Evolutionary conservation across 257 asterid species (phyloP).

Genomic region (Buddleja alternifolia): DNA sequence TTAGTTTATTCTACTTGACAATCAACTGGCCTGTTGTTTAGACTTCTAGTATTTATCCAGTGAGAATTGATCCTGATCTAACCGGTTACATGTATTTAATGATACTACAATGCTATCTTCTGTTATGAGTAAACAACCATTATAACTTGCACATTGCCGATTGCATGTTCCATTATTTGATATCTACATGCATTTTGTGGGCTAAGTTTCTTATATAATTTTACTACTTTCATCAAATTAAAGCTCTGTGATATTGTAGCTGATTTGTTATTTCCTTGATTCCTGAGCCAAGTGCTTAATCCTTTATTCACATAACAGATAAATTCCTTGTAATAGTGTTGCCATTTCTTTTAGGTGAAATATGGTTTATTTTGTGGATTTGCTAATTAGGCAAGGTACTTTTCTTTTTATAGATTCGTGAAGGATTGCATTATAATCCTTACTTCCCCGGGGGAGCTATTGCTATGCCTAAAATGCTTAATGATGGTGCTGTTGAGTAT

Average conservation of each 20-base stretch:
- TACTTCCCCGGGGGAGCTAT: slow-evolving; percentile 91
- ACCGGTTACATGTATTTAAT: not conserved
- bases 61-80: not conserved
- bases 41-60: not conserved
- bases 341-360: not conserved
- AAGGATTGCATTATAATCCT: slow-evolving; percentile 78
- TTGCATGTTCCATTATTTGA: not conserved
- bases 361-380: not conserved
- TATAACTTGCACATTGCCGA: not conserved
- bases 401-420: slow-evolving; percentile 62
- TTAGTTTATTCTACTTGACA: slow-evolving; percentile 11
- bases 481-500: slow-evolving; percentile 79
- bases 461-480: slow-evolving; percentile 90
- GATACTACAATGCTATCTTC: not conserved
- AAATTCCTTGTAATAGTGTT: not conserved
- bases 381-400: slow-evolving; percentile 25
- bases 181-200: no score
- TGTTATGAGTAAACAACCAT: not conserved
- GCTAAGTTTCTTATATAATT: not conserved
- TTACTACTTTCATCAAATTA: not conserved
- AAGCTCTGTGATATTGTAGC: not conserved
- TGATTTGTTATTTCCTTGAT: not conserved
- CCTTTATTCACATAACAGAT: not conserved
- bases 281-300: not conserved
- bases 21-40: not conserved